Percentiles rank a stretch among this genome's conserved stretches.
phyloP scores from a whole-genome alignment of 768 basidiomycete genomes.

The Termitomyces sp. region DNA sequence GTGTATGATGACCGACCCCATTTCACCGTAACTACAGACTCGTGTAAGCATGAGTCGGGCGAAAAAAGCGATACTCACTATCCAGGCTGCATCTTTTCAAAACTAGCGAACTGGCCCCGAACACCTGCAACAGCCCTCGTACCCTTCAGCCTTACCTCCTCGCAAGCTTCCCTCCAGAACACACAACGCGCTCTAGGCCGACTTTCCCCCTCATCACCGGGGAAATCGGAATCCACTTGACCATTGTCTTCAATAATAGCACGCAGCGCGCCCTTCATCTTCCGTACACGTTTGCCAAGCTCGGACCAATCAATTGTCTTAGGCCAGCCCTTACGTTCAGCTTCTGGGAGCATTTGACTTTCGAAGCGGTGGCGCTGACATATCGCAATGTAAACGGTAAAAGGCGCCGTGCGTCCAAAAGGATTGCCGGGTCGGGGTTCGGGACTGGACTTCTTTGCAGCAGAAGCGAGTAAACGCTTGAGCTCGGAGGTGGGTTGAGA shows the following conservation, averaged over 20 bases:
- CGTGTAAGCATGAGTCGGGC: background rate
- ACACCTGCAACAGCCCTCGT: constrained; percentile 63
- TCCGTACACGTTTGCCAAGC: constrained; percentile 50
- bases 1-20: constrained; percentile 77
- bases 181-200: constrained; percentile 39
- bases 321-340: constrained; percentile 73
- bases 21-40: constrained; percentile 77
- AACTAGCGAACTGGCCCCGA: constrained; percentile 72
- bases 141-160: constrained; percentile 62
- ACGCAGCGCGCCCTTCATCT: constrained; percentile 43
- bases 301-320: constrained; percentile 61
- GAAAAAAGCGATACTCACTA: constrained; percentile 54
- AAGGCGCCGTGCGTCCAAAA: constrained; percentile 52
- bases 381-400: constrained; percentile 58
- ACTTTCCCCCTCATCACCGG: constrained; percentile 18
- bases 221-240: background rate
- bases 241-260: constrained; percentile 49
- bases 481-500: constrained; percentile 57
- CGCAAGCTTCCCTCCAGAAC: constrained; percentile 69
- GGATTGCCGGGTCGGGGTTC: constrained; percentile 71
- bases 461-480: constrained; percentile 45
- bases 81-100: constrained; percentile 83
- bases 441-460: constrained; percentile 48
- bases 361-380: constrained; percentile 84
- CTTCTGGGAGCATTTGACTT: constrained; percentile 66